These are phyloP conservation scores for Purshia tridentata DNA, from an alignment of 306 rosid genomes.

Conservation along the genomic window DNA sequence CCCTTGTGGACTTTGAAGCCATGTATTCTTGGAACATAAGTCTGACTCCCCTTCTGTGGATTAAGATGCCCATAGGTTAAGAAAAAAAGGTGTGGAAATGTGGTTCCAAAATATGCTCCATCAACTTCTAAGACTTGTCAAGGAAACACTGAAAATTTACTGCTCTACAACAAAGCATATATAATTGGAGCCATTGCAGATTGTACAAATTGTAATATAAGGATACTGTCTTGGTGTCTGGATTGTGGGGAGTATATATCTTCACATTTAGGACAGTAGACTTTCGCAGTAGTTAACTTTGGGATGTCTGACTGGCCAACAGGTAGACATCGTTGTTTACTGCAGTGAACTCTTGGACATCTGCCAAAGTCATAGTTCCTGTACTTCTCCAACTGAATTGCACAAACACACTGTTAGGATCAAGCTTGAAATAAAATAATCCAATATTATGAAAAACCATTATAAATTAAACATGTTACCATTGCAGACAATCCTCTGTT, in stretches of 20 bases:
- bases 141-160: slow-evolving; percentile 22
- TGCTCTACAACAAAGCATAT: neutral
- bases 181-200: neutral
- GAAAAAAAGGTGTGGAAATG: slow-evolving; percentile 61
- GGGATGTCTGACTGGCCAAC: slow-evolving; percentile 75
- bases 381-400: slow-evolving; percentile 63
- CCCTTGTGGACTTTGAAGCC: slow-evolving; percentile 59
- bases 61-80: slow-evolving; percentile 55
- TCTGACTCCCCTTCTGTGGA: slow-evolving; percentile 50
- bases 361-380: slow-evolving; percentile 70
- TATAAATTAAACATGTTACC: slow-evolving; percentile 35
- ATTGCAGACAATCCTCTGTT: slow-evolving; percentile 68
- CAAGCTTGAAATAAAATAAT: neutral
- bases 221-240: slow-evolving; percentile 86
- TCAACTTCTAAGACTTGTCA: slow-evolving; percentile 46
- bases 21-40: slow-evolving; percentile 51
- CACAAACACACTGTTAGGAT: neutral
- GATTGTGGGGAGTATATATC: slow-evolving; percentile 69
- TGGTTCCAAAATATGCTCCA: slow-evolving; percentile 72
- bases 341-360: slow-evolving; percentile 74
- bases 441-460: neutral
- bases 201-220: slow-evolving; percentile 7
- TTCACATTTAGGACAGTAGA: slow-evolving; percentile 78
- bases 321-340: slow-evolving; percentile 76
- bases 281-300: slow-evolving; percentile 64